phyloP scores from a whole-genome alignment of 2,329 filamentous ascomycete species.

The Curvularia verruculosa region DNA sequence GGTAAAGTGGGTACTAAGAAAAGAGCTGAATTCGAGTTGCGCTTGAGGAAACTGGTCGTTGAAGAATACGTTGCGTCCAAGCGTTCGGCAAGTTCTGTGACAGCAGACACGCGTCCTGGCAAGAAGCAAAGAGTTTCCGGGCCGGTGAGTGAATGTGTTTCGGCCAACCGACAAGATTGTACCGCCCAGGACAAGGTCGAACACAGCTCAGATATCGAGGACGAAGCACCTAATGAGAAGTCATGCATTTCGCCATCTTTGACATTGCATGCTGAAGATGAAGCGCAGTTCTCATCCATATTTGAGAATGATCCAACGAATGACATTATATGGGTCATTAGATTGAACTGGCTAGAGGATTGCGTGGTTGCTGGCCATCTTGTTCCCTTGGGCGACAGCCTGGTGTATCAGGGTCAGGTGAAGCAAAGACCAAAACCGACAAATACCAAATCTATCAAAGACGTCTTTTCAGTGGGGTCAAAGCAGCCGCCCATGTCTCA shows the following conservation, averaged over 20 bases:
- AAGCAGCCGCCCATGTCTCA: conserved; percentile 23
- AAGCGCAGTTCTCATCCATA: conserved; percentile 7
- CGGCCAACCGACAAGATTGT: conserved; percentile 22
- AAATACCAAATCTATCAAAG: conserved; percentile 28
- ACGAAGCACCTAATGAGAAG: conserved; percentile 11
- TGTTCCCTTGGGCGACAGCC: conserved; percentile 56
- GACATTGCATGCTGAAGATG: conserved; percentile 11
- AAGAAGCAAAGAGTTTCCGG: conserved; percentile 29
- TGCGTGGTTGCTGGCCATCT: conserved; percentile 53
- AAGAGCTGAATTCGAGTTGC: conserved; percentile 78
- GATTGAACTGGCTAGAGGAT: conserved; percentile 60
- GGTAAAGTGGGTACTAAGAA: conserved; percentile 73
- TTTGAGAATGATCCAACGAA: conserved; percentile 25
- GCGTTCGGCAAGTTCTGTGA: conserved; percentile 21
- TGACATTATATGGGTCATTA: conserved; percentile 57
- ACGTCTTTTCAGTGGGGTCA: conserved; percentile 16
- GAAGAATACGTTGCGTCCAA: conserved; percentile 53
- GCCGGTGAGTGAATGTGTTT: conserved; percentile 11
- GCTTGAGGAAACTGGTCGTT: conserved; percentile 67
- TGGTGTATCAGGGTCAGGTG: conserved; percentile 59
- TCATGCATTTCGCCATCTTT: conserved; percentile 15
- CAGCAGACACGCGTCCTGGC: conserved; percentile 14
- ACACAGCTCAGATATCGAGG: conserved; percentile 21
- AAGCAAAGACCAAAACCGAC: conserved; percentile 45
- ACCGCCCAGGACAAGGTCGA: conserved; percentile 33